These are phyloP conservation scores for Pseudonitzschia delicatissima DNA, from an alignment of 108 stramenopile genomes.

Conservation along the genomic window DNA sequence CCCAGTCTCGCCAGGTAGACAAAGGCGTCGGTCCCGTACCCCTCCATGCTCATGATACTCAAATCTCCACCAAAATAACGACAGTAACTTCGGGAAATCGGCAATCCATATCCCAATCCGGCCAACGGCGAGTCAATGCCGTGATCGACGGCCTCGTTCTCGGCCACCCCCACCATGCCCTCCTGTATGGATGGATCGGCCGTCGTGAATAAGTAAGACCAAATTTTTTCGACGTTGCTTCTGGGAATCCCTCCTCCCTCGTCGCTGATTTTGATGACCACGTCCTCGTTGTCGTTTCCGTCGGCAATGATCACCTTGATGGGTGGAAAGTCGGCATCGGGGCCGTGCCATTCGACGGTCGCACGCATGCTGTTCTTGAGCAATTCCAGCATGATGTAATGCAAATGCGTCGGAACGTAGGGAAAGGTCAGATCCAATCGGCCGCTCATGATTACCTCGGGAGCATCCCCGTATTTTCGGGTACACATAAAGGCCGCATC, in stretches of 20 bases:
- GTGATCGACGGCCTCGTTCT: slow-evolving; percentile 73
- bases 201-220: slow-evolving; percentile 93
- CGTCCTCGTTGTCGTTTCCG: slow-evolving; percentile 97
- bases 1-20: slow-evolving; percentile 88
- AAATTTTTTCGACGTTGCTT: slow-evolving; percentile 90
- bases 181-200: slow-evolving; percentile 86
- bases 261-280: slow-evolving; percentile 97
- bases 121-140: slow-evolving; percentile 94
- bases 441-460: slow-evolving; percentile 96
- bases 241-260: slow-evolving; percentile 99
- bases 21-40: slow-evolving; percentile 99
- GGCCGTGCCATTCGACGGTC: slow-evolving; percentile 93
- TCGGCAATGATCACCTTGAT: slow-evolving; percentile 97
- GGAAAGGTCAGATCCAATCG: slow-evolving; percentile 93
- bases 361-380: slow-evolving; percentile 99
- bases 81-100: slow-evolving; percentile 93
- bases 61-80: slow-evolving; percentile 99
- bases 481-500: slow-evolving; percentile 98
- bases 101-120: slow-evolving; percentile 97
- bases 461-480: slow-evolving; percentile 96
- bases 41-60: slow-evolving; percentile 98
- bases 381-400: slow-evolving; percentile 97
- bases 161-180: slow-evolving; percentile 38
- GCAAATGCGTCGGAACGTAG: slow-evolving; percentile 88
- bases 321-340: slow-evolving; percentile 88